Conservation (phyloP, 495 filamentous ascomycete species). For the Tuber magnatum region DNA sequence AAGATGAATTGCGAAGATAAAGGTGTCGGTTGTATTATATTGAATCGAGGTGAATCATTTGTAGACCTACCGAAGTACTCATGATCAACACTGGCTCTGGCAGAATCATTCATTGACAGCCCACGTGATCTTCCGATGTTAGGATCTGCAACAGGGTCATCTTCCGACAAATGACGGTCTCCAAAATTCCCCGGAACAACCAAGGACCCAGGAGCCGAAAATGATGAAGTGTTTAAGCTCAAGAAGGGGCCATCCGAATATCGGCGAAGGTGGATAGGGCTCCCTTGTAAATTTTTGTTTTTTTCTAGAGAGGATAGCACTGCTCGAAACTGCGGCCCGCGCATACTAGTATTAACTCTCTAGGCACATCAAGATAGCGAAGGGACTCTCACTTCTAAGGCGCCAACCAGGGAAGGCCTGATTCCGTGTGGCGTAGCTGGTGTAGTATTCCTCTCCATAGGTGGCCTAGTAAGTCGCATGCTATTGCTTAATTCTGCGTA, state of each 20-base stretch:
- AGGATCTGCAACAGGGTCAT: constrained; percentile 7
- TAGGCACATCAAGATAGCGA: not conserved
- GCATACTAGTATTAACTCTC: not conserved
- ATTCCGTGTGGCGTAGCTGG: constrained; percentile 64
- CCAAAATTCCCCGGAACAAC: constrained; percentile 14
- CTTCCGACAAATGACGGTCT: constrained; percentile 4
- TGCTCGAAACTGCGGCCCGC: constrained; percentile 57
- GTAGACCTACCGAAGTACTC: not conserved
- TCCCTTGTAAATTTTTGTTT: constrained; percentile 62
- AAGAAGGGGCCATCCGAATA: constrained; percentile 59
- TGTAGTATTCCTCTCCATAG: constrained; percentile 52
- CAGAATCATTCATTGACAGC: constrained; percentile 60
- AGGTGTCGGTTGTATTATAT: constrained; percentile 9
- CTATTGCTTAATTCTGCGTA: constrained; percentile 80
- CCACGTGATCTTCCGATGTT: constrained; percentile 46
- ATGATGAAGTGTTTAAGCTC: constrained; percentile 7
- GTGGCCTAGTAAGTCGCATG: constrained; percentile 78
- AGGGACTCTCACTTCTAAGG: constrained; percentile 53
- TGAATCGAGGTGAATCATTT: constrained; percentile 9
- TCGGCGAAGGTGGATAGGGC: constrained; percentile 60
- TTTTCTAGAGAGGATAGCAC: constrained; percentile 75
- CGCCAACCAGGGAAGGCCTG: constrained; percentile 85
- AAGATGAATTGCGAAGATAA: constrained; percentile 5
- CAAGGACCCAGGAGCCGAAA: constrained; percentile 33
- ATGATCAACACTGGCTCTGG: constrained; percentile 5